Conservation (phyloP, 2,329 filamentous ascomycete species). For the Fusarium buharicum region DNA sequence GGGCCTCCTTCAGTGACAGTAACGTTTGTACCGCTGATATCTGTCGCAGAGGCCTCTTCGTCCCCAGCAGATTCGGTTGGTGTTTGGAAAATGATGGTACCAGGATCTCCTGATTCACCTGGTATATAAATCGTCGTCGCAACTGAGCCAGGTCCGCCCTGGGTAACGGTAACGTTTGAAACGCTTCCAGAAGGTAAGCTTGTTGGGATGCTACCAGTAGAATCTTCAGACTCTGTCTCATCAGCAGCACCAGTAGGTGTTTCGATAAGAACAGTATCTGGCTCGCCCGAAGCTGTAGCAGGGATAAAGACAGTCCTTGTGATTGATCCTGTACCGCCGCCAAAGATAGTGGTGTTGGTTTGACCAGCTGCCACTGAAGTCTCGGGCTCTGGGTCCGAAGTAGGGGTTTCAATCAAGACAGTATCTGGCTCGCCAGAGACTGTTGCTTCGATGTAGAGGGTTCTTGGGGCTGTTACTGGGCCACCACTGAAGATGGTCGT, state of each 20-base stretch:
- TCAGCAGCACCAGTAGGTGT: conserved; percentile 1
- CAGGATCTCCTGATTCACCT: neutral
- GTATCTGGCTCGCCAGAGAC: conserved; percentile 5
- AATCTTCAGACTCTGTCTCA: neutral
- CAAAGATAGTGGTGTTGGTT: conserved; percentile 4
- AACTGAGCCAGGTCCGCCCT: neutral
- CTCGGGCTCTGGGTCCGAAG: neutral
- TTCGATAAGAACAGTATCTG: conserved; percentile 10
- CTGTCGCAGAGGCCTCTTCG: neutral
- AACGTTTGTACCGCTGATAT: neutral
- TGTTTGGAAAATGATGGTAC: conserved; percentile 2
- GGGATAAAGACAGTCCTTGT: conserved; percentile 3
- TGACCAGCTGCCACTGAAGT: neutral
- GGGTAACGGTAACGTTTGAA: neutral
- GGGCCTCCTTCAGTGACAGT: neutral
- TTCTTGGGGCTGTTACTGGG: conserved; percentile 3
- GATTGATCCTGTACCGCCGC: neutral
- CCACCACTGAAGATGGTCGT: conserved; percentile 18
- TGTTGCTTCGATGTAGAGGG: conserved; percentile 13
- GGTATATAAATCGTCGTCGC: conserved; percentile 4
- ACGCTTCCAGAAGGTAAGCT: neutral
- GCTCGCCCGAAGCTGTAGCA: conserved; percentile 3
- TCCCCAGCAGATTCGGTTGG: neutral
- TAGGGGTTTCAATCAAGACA: conserved; percentile 20
- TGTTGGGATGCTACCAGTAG: neutral